Evolutionary conservation across 169 alveolate species (phyloP), one percentile per base, ranked within the genome.

Genomic region (Sarcocystis neurona): DNA sequence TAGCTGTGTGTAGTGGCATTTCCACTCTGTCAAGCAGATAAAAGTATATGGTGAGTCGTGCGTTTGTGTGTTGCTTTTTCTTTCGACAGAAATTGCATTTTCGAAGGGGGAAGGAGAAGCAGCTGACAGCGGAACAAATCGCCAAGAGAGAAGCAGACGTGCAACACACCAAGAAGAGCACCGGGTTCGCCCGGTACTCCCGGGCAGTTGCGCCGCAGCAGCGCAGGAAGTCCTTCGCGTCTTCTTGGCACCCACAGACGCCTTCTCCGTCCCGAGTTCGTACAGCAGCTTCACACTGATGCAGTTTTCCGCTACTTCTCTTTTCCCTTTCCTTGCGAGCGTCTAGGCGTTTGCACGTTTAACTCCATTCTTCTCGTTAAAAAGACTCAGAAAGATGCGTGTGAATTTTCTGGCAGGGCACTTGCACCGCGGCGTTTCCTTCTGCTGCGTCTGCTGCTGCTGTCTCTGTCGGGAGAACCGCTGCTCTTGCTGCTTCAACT

Each of bases 221-320:
- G 56, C 15, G 82, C 18, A 8, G 18, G 47, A 47, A n/a, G 18
- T 39, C 56, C 8, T 39, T 23, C 82, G 39, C 39, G 58, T 4
- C 56, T 53, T 39, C 82, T 3, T 72, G 82, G 82, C 82, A 72
- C 82, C 82, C 82, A 3, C 39, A 23, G 82, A 72, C 82, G 82
- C 82, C 82, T 15, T 39, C 58, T 72, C 41, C 82, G 27, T 3
- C 82, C 41, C 82, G 41, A 39, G 82, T 72, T 53, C n/a, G 82
- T 39, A 72, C 3, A 30, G 56, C 58, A 63, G 39, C 30, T 12
- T 23, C 23, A 23, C 30, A 15, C 66, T 12, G 12, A 53, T 53
- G 23, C 66, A 23, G 23, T 12, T 12, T 53, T 12, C 23, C 66
- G 66, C 23, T 53, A 23, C 66, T 53, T n/a, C n/a, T n/a, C n/a